Conservation (phyloP, 2,329 filamentous ascomycete genomes). For the Chaetomium sp. region DNA sequence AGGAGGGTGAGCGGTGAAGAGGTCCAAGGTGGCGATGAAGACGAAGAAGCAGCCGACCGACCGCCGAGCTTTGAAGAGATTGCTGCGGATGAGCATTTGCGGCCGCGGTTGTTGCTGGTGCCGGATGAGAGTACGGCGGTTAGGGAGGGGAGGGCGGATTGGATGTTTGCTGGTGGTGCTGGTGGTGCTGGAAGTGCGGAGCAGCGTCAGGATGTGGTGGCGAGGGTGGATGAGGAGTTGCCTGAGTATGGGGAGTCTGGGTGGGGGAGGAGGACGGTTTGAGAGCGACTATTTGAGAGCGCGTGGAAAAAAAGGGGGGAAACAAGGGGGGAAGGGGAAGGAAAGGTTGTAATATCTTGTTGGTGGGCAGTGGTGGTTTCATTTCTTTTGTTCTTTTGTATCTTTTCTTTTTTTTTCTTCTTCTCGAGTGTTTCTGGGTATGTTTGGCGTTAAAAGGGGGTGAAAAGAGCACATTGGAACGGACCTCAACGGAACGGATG, state of each 20-base stretch:
- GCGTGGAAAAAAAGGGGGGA: too few species aligned
- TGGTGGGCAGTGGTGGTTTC: background rate
- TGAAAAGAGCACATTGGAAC: background rate
- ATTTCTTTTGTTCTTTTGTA: background rate
- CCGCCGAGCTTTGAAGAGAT: constrained; percentile 47
- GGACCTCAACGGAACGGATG: too few species aligned
- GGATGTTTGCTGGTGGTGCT: too few species aligned
- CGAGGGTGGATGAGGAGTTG: constrained; percentile 23
- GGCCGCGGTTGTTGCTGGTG: constrained; percentile 37
- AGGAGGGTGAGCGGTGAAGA: constrained; percentile 1
- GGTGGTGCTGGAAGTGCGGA: too few species aligned
- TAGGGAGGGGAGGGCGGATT: background rate
- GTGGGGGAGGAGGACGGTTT: constrained; percentile 5
- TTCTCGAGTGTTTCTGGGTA: background rate
- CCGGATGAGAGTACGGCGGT: constrained; percentile 8
- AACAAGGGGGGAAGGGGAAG: background rate
- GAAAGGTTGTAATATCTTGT: background rate
- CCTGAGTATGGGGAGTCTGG: constrained; percentile 24
- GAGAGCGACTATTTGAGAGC: background rate
- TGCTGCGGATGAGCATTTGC: constrained; percentile 38
- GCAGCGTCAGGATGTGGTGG: too few species aligned
- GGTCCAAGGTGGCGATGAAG: background rate
- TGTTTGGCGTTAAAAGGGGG: background rate
- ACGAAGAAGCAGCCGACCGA: constrained; percentile 18
- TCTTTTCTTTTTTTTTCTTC: background rate